Percentiles rank a stretch among this genome's conserved stretches.
These are phyloP conservation scores for Neocatenulostroma microsporum DNA, from an alignment of 2,329 filamentous ascomycete genomes.

Conservation along the genomic window DNA sequence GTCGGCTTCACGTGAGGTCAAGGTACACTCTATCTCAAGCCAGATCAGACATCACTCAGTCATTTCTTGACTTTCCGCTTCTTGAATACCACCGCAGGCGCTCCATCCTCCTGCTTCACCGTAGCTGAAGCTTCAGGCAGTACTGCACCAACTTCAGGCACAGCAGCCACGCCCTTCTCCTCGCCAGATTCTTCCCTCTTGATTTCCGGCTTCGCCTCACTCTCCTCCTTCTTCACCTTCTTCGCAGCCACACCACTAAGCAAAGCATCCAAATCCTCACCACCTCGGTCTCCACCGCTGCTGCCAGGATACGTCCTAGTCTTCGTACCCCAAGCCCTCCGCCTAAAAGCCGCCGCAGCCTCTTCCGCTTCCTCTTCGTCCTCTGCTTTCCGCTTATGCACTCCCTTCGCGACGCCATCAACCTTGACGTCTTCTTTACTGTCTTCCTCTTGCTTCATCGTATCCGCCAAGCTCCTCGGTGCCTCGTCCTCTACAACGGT, in stretches of 20 bases:
- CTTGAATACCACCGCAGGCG: constrained; percentile 64
- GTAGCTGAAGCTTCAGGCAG: no score
- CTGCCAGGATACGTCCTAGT: constrained; percentile 39
- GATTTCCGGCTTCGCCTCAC: constrained; percentile 16
- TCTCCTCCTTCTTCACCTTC: constrained; percentile 23
- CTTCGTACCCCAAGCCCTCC: constrained; percentile 39
- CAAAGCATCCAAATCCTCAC: constrained; percentile 56
- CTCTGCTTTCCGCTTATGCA: constrained; percentile 55
- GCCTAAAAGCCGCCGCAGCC: constrained; percentile 30
- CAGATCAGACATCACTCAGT: no score
- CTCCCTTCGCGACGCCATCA: constrained; percentile 44
- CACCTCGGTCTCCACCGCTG: constrained; percentile 42
- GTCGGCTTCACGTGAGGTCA: no score
- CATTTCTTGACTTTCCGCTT: constrained; percentile 55
- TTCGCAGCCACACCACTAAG: constrained; percentile 30
- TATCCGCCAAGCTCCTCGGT: constrained; percentile 36
- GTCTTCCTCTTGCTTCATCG: constrained; percentile 38
- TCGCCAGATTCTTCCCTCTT: constrained; percentile 26
- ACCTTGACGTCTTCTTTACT: constrained; percentile 36
- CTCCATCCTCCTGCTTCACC: constrained; percentile 17
- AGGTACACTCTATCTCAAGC: no score
- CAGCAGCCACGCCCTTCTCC: no score
- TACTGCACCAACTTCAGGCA: constrained; percentile 3
- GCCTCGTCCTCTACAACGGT: constrained; percentile 24
- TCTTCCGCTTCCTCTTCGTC: constrained; percentile 56